A percentile compares a stretch with the other conserved stretches of the same genome.
These are phyloP conservation scores for Mikania micrantha DNA, from an alignment of 129 eudicot species.

Conservation along the genomic window DNA sequence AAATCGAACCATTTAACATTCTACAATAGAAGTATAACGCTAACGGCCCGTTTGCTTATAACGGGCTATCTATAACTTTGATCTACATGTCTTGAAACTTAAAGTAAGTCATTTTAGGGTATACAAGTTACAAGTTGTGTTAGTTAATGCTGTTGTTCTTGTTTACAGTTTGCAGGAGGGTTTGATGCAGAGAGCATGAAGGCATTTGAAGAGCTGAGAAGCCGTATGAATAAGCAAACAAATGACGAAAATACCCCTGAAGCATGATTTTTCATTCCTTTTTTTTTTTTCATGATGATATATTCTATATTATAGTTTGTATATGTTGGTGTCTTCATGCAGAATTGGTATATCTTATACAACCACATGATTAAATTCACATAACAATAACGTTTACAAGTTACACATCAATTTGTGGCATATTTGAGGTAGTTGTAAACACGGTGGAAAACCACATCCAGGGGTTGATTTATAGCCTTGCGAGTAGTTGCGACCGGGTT, in stretches of 20 bases:
- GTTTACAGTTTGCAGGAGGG: slow-evolving; percentile 97
- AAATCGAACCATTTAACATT: neutral
- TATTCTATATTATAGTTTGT: slow-evolving; percentile 18
- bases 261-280: slow-evolving; percentile 29
- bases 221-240: slow-evolving; percentile 54
- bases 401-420: neutral
- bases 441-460: neutral
- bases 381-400: slow-evolving; percentile 1
- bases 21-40: neutral
- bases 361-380: slow-evolving; percentile 9
- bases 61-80: neutral
- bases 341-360: slow-evolving; percentile 16
- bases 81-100: neutral
- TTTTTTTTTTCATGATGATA: slow-evolving; percentile 14
- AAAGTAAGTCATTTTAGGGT: neutral
- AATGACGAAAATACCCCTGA: slow-evolving; percentile 37
- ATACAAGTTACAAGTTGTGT: neutral
- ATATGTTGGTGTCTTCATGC: slow-evolving; percentile 6
- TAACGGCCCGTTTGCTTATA: neutral
- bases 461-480: too few relatives aligned
- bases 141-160: neutral
- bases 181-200: slow-evolving; percentile 98
- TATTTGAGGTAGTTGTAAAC: neutral
- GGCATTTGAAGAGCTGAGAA: slow-evolving; percentile 90
- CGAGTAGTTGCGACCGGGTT: too few relatives aligned